These are phyloP conservation scores for Starmerella sp. DNA, from an alignment of 805 yeast species.

Conservation along the genomic window DNA sequence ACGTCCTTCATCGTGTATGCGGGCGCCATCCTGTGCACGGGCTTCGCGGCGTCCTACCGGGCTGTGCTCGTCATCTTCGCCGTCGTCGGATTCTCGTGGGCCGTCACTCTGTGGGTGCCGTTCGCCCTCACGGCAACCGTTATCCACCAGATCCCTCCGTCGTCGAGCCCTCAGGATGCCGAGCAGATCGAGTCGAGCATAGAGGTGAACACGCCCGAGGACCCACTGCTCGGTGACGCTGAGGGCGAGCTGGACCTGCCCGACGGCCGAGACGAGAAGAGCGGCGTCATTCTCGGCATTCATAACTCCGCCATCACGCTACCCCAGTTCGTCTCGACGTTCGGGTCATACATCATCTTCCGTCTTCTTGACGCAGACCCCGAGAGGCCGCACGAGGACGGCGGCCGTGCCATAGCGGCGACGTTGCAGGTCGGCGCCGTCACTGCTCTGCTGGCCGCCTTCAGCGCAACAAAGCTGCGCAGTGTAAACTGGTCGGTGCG, in stretches of 20 bases:
- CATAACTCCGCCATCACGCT: conserved; percentile 33
- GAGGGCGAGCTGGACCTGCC: neutral
- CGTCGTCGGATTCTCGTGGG: conserved; percentile 52
- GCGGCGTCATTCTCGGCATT: conserved; percentile 32
- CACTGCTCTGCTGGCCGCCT: conserved; percentile 29
- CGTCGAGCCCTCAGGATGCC: conserved; percentile 5
- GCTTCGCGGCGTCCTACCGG: conserved; percentile 33
- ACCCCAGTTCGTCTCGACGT: conserved; percentile 33
- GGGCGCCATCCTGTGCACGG: conserved; percentile 38
- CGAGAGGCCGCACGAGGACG: conserved; percentile 24
- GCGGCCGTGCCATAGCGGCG: conserved; percentile 30
- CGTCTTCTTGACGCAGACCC: conserved; percentile 22
- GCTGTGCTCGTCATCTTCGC: conserved; percentile 42
- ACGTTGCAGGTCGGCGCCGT: conserved; percentile 32
- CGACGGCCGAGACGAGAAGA: conserved; percentile 21
- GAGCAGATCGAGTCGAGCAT: conserved; percentile 1
- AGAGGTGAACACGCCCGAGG: neutral
- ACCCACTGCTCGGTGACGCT: neutral
- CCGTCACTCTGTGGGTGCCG: conserved; percentile 56
- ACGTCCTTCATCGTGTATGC: conserved; percentile 42
- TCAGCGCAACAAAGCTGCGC: conserved; percentile 16
- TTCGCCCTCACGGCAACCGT: conserved; percentile 47
- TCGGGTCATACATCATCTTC: conserved; percentile 31
- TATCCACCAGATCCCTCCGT: conserved; percentile 24
- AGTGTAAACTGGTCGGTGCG: neutral